phyloP scores from a whole-genome alignment of 2,329 filamentous ascomycete species.

The Alternaria metachromatica region DNA sequence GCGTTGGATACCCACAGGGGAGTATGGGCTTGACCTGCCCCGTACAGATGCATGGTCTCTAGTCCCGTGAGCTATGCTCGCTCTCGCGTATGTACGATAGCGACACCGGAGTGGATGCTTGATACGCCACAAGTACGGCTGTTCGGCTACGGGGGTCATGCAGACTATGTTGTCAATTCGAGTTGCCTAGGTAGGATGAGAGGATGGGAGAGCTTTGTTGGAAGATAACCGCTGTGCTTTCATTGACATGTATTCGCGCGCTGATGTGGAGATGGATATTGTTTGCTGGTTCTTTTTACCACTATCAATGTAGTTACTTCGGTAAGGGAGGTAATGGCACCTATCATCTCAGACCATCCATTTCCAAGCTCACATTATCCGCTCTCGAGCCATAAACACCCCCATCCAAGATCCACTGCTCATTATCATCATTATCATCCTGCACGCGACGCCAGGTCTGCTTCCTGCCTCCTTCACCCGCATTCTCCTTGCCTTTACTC shows the following conservation, averaged over 20 bases:
- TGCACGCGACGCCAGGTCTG: constrained; percentile 59
- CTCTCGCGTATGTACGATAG: not conserved
- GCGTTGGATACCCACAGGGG: not conserved
- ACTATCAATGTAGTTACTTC: not conserved
- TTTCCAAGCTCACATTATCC: constrained; percentile 24
- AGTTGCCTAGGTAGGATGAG: not conserved
- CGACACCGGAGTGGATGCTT: not conserved
- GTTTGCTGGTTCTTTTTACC: not conserved
- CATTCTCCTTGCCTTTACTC: constrained; percentile 58
- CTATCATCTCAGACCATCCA: constrained; percentile 15
- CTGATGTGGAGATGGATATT: not conserved
- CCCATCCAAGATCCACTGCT: constrained; percentile 61
- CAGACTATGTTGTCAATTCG: not conserved
- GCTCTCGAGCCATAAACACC: constrained; percentile 52
- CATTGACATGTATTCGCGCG: not conserved
- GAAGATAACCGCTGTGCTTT: not conserved
- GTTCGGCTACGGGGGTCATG: not conserved
- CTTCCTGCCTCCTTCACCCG: constrained; percentile 45
- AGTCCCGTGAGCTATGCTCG: not conserved
- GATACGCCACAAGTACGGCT: not conserved
- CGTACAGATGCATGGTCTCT: not conserved
- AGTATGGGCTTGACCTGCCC: not conserved
- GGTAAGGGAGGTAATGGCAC: not conserved
- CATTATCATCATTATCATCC: constrained; percentile 61
- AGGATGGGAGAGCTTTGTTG: not conserved